Evolutionary conservation across 805 yeast genomes (phyloP), one percentile per base, ranked within the genome.

Genomic region (Ogataea trehalophila): DNA sequence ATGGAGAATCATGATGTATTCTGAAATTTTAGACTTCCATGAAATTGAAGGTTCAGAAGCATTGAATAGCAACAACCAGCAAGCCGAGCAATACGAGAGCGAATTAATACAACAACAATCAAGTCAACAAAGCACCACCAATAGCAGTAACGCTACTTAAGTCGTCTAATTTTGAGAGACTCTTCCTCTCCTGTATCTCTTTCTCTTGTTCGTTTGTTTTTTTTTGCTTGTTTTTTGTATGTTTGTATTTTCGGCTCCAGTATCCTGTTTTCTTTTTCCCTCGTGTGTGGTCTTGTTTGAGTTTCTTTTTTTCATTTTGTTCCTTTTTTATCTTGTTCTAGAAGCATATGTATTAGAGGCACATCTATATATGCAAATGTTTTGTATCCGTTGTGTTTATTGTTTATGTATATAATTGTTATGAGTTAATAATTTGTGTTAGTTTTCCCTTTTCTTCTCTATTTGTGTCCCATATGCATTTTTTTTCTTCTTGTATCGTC

Each of bases 1-100:
- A 14, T 92, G 99, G 99, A 83, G 96, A 71, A 96, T 90, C 17
- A 92, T 94, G 98, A 92, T 94, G 96, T 94, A 94, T 70, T 85
- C 95, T 45, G 99, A 92, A 70, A 94, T 92, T 52, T 74, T 94
- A 56, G 97, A 92, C 66, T 92, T 90, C 78, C 98, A 92, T 68
- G 95, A 90, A 66, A 87, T 87, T 49, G 91, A 83, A 39, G 85
- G 65, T 14, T 55, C 61, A 11, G 62, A 54, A 34, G 62, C 62
- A 11, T 41, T 49, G 29, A 45, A 36, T 33, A 44, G 48, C 14
- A 48, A 49, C 45, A 42, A 50, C 39, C 23, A 46, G 31, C 50
- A 43, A 38, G 53, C 44, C 44, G 56, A 58, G 51, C 49, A 58
- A 48, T 47, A 56, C 39, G 65, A 59, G 43, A 39, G 49, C 26